Base-by-base conservation (phyloP, 208 protist species). In the Leishmania major region DNA sequence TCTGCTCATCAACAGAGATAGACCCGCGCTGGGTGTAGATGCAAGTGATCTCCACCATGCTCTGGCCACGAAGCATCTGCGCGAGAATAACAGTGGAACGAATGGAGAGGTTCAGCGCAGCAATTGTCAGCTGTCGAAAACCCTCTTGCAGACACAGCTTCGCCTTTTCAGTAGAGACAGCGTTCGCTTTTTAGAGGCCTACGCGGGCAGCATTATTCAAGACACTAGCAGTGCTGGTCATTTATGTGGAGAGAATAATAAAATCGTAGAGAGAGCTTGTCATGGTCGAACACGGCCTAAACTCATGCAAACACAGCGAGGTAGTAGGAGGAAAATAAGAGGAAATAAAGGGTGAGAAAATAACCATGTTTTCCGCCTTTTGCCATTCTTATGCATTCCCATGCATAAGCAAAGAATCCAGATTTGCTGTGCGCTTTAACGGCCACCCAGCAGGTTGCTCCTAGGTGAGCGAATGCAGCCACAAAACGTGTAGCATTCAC, bases 51-150 rank as follows among this genome's bases (percentile, higher is more conserved):
- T 84, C n/a, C 67, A 90, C 80, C 82, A 91, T 90, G n/a, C 87
- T 82, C 78, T 91, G 86, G 57, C 90, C 84, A 82, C 87, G 86
- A 3, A 93, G 86, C 90, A 88, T 89, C 82, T 93, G 86, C 59
- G 86, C 82, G 19, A 93, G 84, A 51, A 83, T 84, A 31, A 91
- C 86, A 69, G 90, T 88, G 15, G 89, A 89, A 55, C 82, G 87
- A 73, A 91, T 93, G 15, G 84, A 84, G 31, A 82, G 81, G 35
- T 89, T 83, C 71, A 91, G 86, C 57, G 86, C 86, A 35, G 88
- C 87, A 45, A 93, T 86, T 25, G 69, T 87, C 40, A 93, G 81
- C 35, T 89, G 81, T 47, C 79, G 69, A 51, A 85, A 73, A 31
- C 88, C 86, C 69, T 91, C 83, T 74, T 90, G 84, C 17, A 93